These are phyloP conservation scores for Puccinia hordei DNA, from an alignment of 1,284 basidiomycete genomes.

Conservation along the genomic window DNA sequence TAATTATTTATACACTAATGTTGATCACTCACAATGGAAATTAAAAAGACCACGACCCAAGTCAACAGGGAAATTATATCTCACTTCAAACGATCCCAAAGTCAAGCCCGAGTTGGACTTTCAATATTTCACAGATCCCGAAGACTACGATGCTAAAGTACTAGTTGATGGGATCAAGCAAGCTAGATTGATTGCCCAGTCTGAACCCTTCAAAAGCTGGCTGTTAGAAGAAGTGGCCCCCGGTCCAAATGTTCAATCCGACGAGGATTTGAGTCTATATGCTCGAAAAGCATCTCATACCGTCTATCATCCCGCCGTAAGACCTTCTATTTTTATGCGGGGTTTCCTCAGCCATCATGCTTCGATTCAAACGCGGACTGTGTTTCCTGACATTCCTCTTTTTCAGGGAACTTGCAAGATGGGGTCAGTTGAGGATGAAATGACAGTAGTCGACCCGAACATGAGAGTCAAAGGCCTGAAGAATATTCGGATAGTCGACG, in stretches of 20 bases:
- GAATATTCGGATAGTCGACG: slow-evolving; percentile 58
- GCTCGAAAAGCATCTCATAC: slow-evolving; percentile 59
- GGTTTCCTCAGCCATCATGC: background rate
- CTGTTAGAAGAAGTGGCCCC: slow-evolving; percentile 59
- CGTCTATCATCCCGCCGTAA: slow-evolving; percentile 59
- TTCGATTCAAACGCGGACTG: background rate
- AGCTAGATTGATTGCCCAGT: slow-evolving; percentile 61
- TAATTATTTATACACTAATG: background rate
- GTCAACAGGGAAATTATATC: slow-evolving; percentile 58
- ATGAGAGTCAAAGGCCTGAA: slow-evolving; percentile 56
- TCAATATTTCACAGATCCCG: slow-evolving; percentile 63
- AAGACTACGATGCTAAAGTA: slow-evolving; percentile 63
- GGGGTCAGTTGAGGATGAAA: slow-evolving; percentile 57
- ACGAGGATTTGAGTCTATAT: slow-evolving; percentile 58
- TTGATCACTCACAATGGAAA: background rate
- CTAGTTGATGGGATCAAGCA: slow-evolving; percentile 65
- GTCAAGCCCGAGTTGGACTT: slow-evolving; percentile 63
- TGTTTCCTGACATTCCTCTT: background rate
- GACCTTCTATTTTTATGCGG: background rate
- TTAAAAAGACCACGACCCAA: slow-evolving; percentile 60
- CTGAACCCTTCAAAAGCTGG: slow-evolving; percentile 61
- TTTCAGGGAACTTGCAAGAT: slow-evolving; percentile 58
- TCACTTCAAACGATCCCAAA: slow-evolving; percentile 61
- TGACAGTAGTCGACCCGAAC: slow-evolving; percentile 58
- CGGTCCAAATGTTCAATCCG: slow-evolving; percentile 57